phyloP scores from a whole-genome alignment of 257 asterid species.

The Pogostemon cablin region DNA sequence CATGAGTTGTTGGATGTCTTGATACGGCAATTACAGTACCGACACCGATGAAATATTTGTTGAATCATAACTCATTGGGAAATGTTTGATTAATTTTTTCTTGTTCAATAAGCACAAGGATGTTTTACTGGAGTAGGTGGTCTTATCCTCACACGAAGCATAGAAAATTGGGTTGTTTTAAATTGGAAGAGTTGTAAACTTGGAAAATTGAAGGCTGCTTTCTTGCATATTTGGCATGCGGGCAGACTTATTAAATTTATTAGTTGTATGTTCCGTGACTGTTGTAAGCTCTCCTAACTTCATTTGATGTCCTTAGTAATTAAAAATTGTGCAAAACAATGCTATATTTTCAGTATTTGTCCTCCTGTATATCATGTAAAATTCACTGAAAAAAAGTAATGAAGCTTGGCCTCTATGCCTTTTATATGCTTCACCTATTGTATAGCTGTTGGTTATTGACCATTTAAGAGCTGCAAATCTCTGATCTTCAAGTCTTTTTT shows the following conservation, averaged over 20 bases:
- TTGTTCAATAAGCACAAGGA: constrained; percentile 10
- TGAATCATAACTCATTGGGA: constrained; percentile 6
- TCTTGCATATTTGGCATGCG: constrained; percentile 17
- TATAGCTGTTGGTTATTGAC: constrained; percentile 14
- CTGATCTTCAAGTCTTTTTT: neutral
- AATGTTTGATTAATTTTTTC: neutral
- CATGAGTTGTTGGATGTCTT: constrained; percentile 20
- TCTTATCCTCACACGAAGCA: neutral
- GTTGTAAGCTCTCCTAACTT: neutral
- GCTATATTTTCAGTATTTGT: constrained; percentile 8
- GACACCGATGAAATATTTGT: constrained; percentile 20
- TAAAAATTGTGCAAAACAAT: neutral
- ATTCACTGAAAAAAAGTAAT: neutral
- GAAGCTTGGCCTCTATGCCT: neutral
- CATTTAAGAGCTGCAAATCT: neutral
- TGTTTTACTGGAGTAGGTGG: constrained; percentile 13
- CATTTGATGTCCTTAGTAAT: constrained; percentile 3
- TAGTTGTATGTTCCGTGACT: neutral
- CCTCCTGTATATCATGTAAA: neutral
- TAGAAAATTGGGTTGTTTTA: neutral
- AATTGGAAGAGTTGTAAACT: neutral
- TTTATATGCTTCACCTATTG: neutral
- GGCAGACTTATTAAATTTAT: neutral
- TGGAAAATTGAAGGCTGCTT: neutral
- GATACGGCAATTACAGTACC: constrained; percentile 4